These are phyloP conservation scores for Pyrenochaeta sp. DNA, from an alignment of 2,329 filamentous ascomycete genomes.

Conservation along the genomic window DNA sequence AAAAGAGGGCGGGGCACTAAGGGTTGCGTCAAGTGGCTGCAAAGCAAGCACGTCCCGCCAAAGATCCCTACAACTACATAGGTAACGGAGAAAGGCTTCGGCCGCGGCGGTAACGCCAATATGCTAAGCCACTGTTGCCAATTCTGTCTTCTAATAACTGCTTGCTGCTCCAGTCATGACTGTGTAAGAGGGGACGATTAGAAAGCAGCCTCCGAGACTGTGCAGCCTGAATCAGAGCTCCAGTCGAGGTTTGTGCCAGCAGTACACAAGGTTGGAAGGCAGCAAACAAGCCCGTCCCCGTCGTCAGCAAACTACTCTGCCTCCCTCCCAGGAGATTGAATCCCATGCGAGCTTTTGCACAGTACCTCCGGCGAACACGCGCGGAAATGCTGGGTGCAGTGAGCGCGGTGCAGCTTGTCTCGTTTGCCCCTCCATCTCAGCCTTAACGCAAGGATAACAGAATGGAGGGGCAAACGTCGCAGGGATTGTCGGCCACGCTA, in stretches of 20 bases:
- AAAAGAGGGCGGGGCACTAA: constrained; percentile 41
- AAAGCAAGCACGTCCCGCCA: constrained; percentile 27
- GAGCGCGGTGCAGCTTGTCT: constrained; percentile 3
- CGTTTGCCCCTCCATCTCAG: constrained; percentile 24
- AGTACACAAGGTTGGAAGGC: not conserved
- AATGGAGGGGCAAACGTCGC: constrained; percentile 24
- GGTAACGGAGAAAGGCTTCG: constrained; percentile 35
- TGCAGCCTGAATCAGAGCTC: not conserved
- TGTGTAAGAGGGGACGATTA: constrained; percentile 16
- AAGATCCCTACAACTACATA: constrained; percentile 31
- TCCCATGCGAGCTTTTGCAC: not conserved
- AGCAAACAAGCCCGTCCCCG: no score
- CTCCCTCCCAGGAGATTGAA: not conserved
- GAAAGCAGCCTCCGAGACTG: constrained; percentile 5
- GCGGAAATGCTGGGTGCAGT: constrained; percentile 17
- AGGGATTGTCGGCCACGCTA: constrained; percentile 19
- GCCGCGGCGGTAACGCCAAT: constrained; percentile 40
- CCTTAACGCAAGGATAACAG: constrained; percentile 24
- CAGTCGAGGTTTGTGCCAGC: not conserved
- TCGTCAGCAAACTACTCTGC: no score
- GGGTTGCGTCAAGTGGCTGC: constrained; percentile 36
- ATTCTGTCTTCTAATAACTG: constrained; percentile 15
- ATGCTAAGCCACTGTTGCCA: constrained; percentile 22
- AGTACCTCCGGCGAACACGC: constrained; percentile 14
- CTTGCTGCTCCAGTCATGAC: constrained; percentile 13